phyloP scores from a whole-genome alignment of 1,139 yeast species.

The Yarrowia galli region DNA sequence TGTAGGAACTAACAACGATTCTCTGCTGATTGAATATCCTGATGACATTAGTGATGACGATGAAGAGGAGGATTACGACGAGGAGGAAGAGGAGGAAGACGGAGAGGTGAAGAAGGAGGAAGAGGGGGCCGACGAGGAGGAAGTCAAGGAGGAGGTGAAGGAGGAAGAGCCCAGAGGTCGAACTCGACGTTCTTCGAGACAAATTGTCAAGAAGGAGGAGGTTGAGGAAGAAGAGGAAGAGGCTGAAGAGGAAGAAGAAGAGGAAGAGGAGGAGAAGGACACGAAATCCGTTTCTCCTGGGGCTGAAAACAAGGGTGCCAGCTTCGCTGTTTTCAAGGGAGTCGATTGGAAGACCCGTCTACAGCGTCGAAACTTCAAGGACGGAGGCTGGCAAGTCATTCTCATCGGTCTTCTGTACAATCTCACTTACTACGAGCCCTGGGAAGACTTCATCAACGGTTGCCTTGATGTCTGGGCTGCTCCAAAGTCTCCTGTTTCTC shows the following conservation, averaged over 20 bases:
- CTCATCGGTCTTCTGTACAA: constrained; percentile 69
- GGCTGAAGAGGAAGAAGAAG: constrained; percentile 43
- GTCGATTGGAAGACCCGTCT: constrained; percentile 80
- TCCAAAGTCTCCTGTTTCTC: constrained; percentile 57
- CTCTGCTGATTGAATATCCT: constrained; percentile 56
- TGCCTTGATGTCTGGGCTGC: constrained; percentile 67
- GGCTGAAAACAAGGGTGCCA: constrained; percentile 56
- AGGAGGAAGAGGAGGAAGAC: constrained; percentile 48
- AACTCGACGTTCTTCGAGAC: constrained; percentile 9
- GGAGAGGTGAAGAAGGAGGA: constrained; percentile 46
- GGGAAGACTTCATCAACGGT: constrained; percentile 56
- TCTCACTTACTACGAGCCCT: constrained; percentile 66
- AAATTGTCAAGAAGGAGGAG: constrained; percentile 45
- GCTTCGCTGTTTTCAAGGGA: constrained; percentile 66
- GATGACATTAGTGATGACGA: constrained; percentile 41
- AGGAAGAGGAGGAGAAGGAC: constrained; percentile 42
- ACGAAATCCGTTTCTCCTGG: constrained; percentile 43
- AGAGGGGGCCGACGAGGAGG: constrained; percentile 38
- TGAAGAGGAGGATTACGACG: constrained; percentile 50
- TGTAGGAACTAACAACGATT: constrained; percentile 45
- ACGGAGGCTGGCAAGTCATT: constrained; percentile 86
- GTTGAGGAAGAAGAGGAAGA: constrained; percentile 43
- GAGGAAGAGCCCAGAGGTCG: constrained; percentile 24
- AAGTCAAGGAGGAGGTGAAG: constrained; percentile 39
- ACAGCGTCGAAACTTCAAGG: constrained; percentile 74